Percentiles rank a stretch among this genome's conserved stretches.
phyloP scores from a whole-genome alignment of 2,329 filamentous ascomycete genomes.

The Ophioceras dolichostomum region DNA sequence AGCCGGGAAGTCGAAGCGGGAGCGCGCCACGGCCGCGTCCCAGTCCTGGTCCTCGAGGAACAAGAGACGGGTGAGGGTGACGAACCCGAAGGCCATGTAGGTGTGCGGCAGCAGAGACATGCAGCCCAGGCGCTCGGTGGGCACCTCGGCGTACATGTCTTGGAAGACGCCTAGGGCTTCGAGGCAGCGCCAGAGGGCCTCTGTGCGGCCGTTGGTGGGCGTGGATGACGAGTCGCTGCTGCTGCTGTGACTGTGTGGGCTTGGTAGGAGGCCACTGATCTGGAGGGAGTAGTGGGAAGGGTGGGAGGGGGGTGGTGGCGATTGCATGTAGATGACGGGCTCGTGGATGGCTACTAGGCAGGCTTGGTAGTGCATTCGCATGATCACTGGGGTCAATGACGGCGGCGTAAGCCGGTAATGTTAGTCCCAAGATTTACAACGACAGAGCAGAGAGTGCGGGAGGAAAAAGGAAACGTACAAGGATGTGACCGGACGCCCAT shows the following conservation, averaged over 20 bases:
- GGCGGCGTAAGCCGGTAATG: too few species aligned
- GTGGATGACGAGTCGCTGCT: background rate
- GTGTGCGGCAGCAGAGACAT: slow-evolving; percentile 17
- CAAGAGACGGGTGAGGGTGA: slow-evolving; percentile 22
- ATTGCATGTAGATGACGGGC: slow-evolving; percentile 18
- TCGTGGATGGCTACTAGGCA: slow-evolving; percentile 24
- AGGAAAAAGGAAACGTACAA: too few species aligned
- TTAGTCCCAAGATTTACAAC: too few species aligned
- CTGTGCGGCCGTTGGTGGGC: slow-evolving; percentile 12
- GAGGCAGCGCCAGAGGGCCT: slow-evolving; percentile 24
- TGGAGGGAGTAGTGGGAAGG: too few species aligned
- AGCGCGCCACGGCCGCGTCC: slow-evolving; percentile 19
- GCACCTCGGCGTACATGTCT: slow-evolving; percentile 12
- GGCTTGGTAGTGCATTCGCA: slow-evolving; percentile 20
- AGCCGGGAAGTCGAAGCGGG: slow-evolving; percentile 18
- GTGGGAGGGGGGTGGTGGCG: slow-evolving; percentile 4
- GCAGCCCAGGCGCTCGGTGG: slow-evolving; percentile 12
- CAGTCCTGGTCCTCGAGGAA: slow-evolving; percentile 23
- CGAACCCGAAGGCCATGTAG: slow-evolving; percentile 20
- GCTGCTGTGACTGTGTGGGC: background rate
- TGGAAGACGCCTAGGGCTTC: slow-evolving; percentile 15
- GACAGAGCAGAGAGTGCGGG: too few species aligned
- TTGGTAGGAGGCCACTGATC: slow-evolving; percentile 6
- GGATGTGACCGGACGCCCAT: too few species aligned
- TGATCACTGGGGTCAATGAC: slow-evolving; percentile 17